These are phyloP conservation scores for Spergularia marina DNA, from an alignment of 148 eudicot species.

Conservation along the genomic window DNA sequence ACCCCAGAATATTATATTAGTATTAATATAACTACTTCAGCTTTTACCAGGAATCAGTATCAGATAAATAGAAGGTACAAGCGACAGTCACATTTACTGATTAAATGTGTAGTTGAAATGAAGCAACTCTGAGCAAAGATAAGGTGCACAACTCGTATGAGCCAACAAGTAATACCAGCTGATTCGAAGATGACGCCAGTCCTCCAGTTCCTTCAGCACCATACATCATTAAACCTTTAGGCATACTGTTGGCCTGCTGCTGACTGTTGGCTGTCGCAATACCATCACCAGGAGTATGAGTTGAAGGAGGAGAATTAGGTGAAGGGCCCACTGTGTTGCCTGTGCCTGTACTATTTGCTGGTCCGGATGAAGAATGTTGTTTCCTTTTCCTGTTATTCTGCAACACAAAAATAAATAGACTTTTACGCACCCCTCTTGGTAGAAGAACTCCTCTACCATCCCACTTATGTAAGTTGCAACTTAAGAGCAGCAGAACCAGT, in stretches of 20 bases:
- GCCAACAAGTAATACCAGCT: slow-evolving; percentile 59
- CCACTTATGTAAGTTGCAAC: not conserved
- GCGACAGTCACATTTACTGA: not conserved
- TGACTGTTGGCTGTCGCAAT: slow-evolving; percentile 60
- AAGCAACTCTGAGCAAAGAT: not conserved
- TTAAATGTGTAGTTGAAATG: not conserved
- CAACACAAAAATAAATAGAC: slow-evolving; percentile 11
- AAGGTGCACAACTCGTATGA: not conserved
- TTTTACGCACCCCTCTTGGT: not conserved
- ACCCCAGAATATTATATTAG: not conserved
- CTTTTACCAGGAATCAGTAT: not conserved
- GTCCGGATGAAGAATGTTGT: slow-evolving; percentile 95
- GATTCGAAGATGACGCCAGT: slow-evolving; percentile 92
- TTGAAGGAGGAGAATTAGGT: slow-evolving; percentile 90
- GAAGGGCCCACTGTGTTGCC: slow-evolving; percentile 96
- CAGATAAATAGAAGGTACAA: not conserved
- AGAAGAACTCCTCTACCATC: slow-evolving; percentile 3
- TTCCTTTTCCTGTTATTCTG: slow-evolving; percentile 89
- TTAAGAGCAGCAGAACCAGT: slow-evolving; percentile 1
- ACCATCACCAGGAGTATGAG: slow-evolving; percentile 97
- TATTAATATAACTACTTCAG: no score
- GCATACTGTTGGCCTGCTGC: slow-evolving; percentile 72
- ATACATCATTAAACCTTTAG: slow-evolving; percentile 83
- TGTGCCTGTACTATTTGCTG: slow-evolving; percentile 98
- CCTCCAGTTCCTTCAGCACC: slow-evolving; percentile 83